These are phyloP conservation scores for Trypanosoma platydactyli DNA, from an alignment of 208 protist genomes.

Conservation along the genomic window DNA sequence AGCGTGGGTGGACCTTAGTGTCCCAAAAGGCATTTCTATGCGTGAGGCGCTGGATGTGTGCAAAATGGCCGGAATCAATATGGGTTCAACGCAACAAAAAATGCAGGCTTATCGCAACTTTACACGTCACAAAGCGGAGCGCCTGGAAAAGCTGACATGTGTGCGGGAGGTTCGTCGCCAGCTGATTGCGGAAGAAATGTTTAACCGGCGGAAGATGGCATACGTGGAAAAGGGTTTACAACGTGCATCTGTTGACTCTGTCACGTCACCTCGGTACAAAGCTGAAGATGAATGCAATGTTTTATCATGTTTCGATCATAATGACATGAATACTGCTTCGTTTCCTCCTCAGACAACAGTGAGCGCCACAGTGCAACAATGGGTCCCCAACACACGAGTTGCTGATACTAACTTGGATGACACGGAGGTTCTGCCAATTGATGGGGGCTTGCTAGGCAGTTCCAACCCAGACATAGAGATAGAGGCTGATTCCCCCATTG, in stretches of 20 bases:
- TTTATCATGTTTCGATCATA: background rate
- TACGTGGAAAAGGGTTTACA: background rate
- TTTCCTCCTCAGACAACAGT: background rate
- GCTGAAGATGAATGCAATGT: background rate
- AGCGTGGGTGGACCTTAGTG: slow-evolving; percentile 7
- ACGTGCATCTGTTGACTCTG: background rate
- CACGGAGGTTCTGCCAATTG: background rate
- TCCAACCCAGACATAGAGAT: background rate
- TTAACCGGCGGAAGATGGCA: slow-evolving; percentile 19
- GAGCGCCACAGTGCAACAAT: background rate
- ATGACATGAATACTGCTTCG: no score
- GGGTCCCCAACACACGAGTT: background rate
- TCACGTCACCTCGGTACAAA: background rate
- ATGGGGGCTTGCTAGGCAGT: background rate
- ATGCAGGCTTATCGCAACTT: slow-evolving; percentile 23
- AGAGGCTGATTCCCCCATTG: no score
- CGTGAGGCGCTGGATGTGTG: slow-evolving; percentile 25
- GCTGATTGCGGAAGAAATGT: slow-evolving; percentile 29
- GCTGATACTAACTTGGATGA: background rate
- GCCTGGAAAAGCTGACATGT: slow-evolving; percentile 2
- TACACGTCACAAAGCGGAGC: slow-evolving; percentile 9
- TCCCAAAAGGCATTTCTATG: background rate
- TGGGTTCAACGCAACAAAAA: slow-evolving; percentile 15
- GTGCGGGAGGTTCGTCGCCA: slow-evolving; percentile 22
- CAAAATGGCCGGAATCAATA: slow-evolving; percentile 9